Conservation (phyloP, 2,329 filamentous ascomycete species). For the Bretziella fagacearum region DNA sequence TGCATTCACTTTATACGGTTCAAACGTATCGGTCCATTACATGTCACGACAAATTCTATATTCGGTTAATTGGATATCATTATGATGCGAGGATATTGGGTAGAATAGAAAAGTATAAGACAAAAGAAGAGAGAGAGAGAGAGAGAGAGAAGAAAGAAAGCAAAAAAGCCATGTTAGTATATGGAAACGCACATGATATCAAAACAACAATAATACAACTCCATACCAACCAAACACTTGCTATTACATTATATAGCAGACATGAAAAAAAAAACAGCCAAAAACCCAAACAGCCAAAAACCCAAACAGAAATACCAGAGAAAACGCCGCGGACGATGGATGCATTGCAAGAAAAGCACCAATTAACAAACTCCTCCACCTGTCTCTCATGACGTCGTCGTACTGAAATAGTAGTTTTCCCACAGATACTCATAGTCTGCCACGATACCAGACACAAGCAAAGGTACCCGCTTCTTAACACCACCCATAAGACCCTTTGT, state of each 20-base stretch:
- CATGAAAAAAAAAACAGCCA: neutral
- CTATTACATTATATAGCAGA: too few species aligned
- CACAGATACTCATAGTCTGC: constrained; percentile 97
- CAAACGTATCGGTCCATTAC: neutral
- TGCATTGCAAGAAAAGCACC: neutral
- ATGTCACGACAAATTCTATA: neutral
- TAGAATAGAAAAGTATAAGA: constrained; percentile 8
- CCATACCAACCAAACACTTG: too few species aligned
- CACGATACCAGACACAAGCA: constrained; percentile 67
- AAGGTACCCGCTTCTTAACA: constrained; percentile 59
- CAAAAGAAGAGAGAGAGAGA: constrained; percentile 10
- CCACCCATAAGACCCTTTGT: constrained; percentile 59
- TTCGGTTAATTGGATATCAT: neutral
- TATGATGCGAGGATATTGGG: neutral
- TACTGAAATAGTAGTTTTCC: constrained; percentile 92
- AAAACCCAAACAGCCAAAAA: neutral
- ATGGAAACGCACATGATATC: too few species aligned
- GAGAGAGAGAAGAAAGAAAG: constrained; percentile 13
- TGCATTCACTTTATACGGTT: neutral
- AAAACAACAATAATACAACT: too few species aligned
- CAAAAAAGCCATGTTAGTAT: constrained; percentile 9
- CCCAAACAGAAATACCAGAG: neutral
- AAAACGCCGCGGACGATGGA: neutral
- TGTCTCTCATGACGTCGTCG: constrained; percentile 25
- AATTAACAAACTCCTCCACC: neutral